phyloP scores from a whole-genome alignment of 2,329 filamentous ascomycete genomes.

The Verticillium isaacii region DNA sequence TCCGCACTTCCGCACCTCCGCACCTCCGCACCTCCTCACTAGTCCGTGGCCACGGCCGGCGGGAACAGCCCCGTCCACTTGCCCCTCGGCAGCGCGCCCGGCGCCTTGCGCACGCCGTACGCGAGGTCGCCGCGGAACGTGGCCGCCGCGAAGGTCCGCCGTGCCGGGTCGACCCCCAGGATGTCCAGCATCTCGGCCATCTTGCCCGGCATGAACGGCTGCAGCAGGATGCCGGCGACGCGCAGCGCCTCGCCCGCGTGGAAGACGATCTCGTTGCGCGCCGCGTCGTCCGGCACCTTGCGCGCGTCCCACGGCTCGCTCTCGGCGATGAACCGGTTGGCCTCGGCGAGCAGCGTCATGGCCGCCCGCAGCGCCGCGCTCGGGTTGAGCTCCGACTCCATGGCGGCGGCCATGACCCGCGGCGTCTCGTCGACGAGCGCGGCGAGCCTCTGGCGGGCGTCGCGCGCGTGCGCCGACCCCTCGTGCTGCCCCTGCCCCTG shows the following conservation, averaged over 20 bases:
- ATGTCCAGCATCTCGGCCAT: constrained; percentile 68
- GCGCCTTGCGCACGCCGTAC: constrained; percentile 54
- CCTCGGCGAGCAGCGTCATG: constrained; percentile 55
- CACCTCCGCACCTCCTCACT: neutral
- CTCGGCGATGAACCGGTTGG: constrained; percentile 47
- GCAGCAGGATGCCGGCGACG: constrained; percentile 76
- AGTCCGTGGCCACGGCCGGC: constrained; percentile 18
- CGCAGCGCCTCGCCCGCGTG: constrained; percentile 71
- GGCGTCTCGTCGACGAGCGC: constrained; percentile 14
- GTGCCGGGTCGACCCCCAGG: constrained; percentile 62
- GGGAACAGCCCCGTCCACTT: constrained; percentile 47
- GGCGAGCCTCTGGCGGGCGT: constrained; percentile 18
- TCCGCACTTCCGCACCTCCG: no score
- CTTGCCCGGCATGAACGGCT: constrained; percentile 86
- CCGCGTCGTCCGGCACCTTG: constrained; percentile 27
- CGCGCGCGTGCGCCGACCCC: neutral
- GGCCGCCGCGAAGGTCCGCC: constrained; percentile 61
- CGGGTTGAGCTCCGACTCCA: constrained; percentile 59
- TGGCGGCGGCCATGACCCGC: constrained; percentile 39
- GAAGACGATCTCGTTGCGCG: constrained; percentile 58
- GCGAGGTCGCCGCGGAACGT: constrained; percentile 56
- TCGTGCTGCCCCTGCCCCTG: neutral
- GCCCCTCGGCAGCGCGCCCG: constrained; percentile 24
- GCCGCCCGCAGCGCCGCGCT: constrained; percentile 61
- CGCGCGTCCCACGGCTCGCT: constrained; percentile 64